Evolutionary conservation across 108 stramenopile species (phyloP), one percentile per base, ranked within the genome.

Genomic region (Cylindrotheca closterium): DNA sequence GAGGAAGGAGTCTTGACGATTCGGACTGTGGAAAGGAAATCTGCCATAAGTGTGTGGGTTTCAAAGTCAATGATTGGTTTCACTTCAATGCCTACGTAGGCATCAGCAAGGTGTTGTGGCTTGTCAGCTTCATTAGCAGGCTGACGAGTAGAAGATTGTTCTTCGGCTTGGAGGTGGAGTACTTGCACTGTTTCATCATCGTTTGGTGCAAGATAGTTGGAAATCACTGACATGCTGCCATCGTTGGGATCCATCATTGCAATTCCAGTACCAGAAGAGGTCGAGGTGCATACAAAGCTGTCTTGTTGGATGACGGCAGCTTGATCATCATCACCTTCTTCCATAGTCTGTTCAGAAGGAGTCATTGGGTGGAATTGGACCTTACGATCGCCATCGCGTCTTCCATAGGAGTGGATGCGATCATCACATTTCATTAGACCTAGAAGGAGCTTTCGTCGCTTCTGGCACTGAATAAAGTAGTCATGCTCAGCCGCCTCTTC

Each of bases 161-260:
- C n/a, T n/a, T n/a, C n/a, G n/a, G n/a, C n/a, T n/a, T n/a, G n/a
- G n/a, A n/a, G n/a, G n/a, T n/a, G n/a, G n/a, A n/a, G n/a, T n/a
- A n/a, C n/a, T n/a, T n/a, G n/a, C n/a, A n/a, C n/a, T n/a, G n/a
- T n/a, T n/a, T n/a, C n/a, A n/a, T n/a, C n/a, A n/a, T n/a, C n/a
- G n/a, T n/a, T n/a, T n/a, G n/a, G n/a, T n/a, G n/a, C 60, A 19
- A 77, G 61, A 37, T 67, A 64, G 48, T 64, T 64, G 5, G 48
- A 54, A 37, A 77, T 58, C 3, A 85, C 75, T 18, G 47, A 59
- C 19, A 85, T 49, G 4, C 73, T 71, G 28, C 78, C 70, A 57
- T 76, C 66, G 32, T 77, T 80, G n/a, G 86, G 86, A 78, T 87
- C 67, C 60, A 87, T 60, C 5, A 82, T 51, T 1, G 80, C 56